A percentile compares a stretch with the other conserved stretches of the same genome.
Conservation (phyloP, 352 stramenopile species). For the Pythium periplocum region DNA sequence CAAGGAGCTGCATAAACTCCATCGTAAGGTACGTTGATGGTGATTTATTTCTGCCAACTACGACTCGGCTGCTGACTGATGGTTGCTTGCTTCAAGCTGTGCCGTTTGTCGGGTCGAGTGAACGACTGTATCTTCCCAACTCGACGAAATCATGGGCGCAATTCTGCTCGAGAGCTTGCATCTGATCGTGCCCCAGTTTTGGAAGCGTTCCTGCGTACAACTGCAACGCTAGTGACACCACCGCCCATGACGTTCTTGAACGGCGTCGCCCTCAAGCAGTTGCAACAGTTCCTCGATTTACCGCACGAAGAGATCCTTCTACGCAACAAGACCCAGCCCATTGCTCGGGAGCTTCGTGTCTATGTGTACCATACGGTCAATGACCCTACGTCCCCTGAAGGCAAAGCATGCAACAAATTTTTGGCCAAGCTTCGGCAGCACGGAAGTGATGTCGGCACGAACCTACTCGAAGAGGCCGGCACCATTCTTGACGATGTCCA, state of each 20-base stretch:
- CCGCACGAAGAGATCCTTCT: constrained; percentile 63
- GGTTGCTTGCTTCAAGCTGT: constrained; percentile 26
- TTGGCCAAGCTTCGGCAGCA: constrained; percentile 48
- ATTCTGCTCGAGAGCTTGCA: constrained; percentile 53
- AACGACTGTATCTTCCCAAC: constrained; percentile 71
- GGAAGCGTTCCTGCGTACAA: constrained; percentile 71
- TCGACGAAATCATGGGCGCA: constrained; percentile 45
- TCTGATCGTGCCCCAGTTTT: constrained; percentile 65
- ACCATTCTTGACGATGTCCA: constrained; percentile 78
- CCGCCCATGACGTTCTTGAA: constrained; percentile 73
- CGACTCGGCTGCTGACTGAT: too few species aligned
- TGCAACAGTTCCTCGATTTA: constrained; percentile 80
- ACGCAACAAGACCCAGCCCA: constrained; percentile 75
- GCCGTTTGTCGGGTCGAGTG: constrained; percentile 58
- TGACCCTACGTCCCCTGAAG: constrained; percentile 68
- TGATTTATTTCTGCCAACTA: not conserved
- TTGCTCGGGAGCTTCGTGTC: constrained; percentile 66
- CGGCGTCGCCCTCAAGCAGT: constrained; percentile 65
- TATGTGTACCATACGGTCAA: constrained; percentile 81
- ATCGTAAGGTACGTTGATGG: constrained; percentile 53
- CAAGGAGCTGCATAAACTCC: constrained; percentile 76
- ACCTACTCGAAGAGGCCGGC: constrained; percentile 66
- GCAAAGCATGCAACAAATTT: constrained; percentile 77
- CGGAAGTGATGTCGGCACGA: constrained; percentile 37
- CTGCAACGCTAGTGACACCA: constrained; percentile 65